A percentile compares a stretch with the other conserved stretches of the same genome.
Conservation (phyloP, 2,329 filamentous ascomycete species). For the Teratosphaeriaceae sp. region DNA sequence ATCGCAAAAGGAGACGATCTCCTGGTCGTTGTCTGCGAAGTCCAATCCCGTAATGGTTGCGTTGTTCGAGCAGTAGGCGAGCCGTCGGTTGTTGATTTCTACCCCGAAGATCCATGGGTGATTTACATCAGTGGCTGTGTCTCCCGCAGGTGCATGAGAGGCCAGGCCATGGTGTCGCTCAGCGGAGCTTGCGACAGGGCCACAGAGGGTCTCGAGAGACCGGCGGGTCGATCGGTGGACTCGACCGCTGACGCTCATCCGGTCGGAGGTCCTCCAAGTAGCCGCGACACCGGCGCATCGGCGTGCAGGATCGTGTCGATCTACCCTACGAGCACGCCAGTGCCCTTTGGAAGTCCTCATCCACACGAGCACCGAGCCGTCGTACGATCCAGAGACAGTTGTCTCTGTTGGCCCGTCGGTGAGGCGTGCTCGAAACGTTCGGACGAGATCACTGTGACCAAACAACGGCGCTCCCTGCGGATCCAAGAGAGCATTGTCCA, state of each 20-base stretch:
- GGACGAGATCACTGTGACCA: not conserved
- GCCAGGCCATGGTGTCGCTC: not conserved
- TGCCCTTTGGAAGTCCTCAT: not conserved
- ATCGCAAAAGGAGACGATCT: constrained; percentile 1
- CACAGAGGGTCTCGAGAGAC: not conserved
- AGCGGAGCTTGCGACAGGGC: not conserved
- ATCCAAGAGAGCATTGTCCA: not conserved
- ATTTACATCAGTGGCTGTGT: not conserved
- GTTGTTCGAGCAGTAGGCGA: not conserved
- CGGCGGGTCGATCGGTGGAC: not conserved
- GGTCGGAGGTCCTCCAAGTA: not conserved
- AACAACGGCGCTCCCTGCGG: not conserved
- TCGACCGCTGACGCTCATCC: not conserved
- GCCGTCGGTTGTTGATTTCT: not conserved
- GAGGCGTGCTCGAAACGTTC: not conserved
- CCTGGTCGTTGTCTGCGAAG: not conserved
- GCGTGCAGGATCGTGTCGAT: not conserved
- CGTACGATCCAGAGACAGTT: constrained; percentile 1
- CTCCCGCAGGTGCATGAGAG: not conserved
- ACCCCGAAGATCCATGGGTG: not conserved
- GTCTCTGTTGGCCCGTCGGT: not conserved
- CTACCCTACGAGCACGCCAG: not conserved
- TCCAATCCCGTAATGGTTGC: not conserved
- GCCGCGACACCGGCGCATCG: not conserved
- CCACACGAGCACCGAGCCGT: constrained; percentile 1